Percentiles rank a stretch among this genome's conserved stretches.
phyloP scores from a whole-genome alignment of 2,329 filamentous ascomycete genomes.

The Alternaria arborescens region DNA sequence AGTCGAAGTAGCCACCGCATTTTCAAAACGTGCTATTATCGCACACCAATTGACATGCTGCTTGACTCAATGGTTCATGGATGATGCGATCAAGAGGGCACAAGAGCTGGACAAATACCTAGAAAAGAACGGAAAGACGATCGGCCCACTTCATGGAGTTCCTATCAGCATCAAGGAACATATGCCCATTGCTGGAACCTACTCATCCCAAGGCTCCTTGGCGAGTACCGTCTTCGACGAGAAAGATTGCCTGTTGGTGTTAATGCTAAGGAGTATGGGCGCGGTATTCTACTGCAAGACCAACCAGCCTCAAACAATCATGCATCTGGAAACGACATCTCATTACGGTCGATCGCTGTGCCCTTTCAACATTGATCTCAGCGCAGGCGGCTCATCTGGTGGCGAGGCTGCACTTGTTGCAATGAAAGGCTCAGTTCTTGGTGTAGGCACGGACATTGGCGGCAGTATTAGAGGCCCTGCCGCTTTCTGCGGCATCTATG shows the following conservation, averaged over 20 bases:
- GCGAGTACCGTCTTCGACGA: constrained; percentile 57
- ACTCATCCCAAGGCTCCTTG: constrained; percentile 64
- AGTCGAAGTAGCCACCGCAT: constrained; percentile 48
- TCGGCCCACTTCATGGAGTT: constrained; percentile 57
- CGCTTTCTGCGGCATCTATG: constrained; percentile 37
- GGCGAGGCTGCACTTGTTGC: constrained; percentile 35
- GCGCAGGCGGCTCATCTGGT: constrained; percentile 58
- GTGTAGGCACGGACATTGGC: constrained; percentile 38
- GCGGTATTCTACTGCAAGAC: constrained; percentile 63
- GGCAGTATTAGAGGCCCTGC: constrained; percentile 34
- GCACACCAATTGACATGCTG: constrained; percentile 29
- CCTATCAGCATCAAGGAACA: constrained; percentile 64
- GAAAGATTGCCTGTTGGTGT: constrained; percentile 65
- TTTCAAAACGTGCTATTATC: constrained; percentile 31
- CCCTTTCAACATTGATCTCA: constrained; percentile 55
- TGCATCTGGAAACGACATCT: constrained; percentile 65
- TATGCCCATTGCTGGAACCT: constrained; percentile 59
- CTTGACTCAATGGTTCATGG: constrained; percentile 34
- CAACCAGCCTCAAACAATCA: constrained; percentile 60
- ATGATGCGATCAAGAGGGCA: constrained; percentile 27
- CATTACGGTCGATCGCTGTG: constrained; percentile 57
- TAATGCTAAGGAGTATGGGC: constrained; percentile 61
- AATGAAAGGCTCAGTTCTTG: constrained; percentile 30
- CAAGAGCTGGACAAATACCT: constrained; percentile 56
- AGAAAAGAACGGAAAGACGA: constrained; percentile 28